Percentiles rank a stretch among this genome's conserved stretches.
phyloP scores from a whole-genome alignment of 768 basidiomycete species.

The Erythrobasidium yunnanense region DNA sequence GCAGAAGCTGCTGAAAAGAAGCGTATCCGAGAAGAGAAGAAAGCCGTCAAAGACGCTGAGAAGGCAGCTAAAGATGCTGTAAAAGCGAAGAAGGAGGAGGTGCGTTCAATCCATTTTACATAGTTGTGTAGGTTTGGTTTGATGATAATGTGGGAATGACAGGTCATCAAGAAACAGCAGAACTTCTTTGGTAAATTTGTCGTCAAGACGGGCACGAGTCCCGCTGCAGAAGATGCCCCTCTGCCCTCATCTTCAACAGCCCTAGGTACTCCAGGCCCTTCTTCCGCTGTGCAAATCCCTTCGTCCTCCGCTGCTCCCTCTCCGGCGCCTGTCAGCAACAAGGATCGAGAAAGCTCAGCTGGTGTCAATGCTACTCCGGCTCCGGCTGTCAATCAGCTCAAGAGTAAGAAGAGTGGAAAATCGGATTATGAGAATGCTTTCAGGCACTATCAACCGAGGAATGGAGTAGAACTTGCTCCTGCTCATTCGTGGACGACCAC shows the following conservation, averaged over 20 bases:
- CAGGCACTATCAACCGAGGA: constrained; percentile 56
- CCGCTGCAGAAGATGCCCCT: no score
- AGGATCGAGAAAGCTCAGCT: no score
- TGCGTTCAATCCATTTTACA: background rate
- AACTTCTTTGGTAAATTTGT: constrained; percentile 58
- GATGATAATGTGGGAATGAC: background rate
- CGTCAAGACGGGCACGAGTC: background rate
- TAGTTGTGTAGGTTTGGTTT: background rate
- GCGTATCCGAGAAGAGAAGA: constrained; percentile 36
- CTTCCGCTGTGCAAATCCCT: no score
- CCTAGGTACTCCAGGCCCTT: background rate
- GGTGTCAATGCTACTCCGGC: background rate
- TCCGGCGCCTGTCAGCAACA: no score
- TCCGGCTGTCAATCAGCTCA: background rate
- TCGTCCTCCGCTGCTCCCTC: no score
- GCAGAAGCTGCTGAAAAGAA: constrained; percentile 27
- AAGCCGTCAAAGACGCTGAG: constrained; percentile 49
- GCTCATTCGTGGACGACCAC: constrained; percentile 53
- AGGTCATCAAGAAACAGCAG: constrained; percentile 58
- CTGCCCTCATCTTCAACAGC: background rate
- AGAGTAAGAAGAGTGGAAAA: background rate
- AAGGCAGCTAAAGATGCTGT: constrained; percentile 47
- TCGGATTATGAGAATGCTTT: constrained; percentile 44
- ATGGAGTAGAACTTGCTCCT: constrained; percentile 53
- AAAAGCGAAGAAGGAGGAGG: constrained; percentile 25